phyloP scores from a whole-genome alignment of 192 early-diverging fungal species.

The Backusella parvicylindrica region DNA sequence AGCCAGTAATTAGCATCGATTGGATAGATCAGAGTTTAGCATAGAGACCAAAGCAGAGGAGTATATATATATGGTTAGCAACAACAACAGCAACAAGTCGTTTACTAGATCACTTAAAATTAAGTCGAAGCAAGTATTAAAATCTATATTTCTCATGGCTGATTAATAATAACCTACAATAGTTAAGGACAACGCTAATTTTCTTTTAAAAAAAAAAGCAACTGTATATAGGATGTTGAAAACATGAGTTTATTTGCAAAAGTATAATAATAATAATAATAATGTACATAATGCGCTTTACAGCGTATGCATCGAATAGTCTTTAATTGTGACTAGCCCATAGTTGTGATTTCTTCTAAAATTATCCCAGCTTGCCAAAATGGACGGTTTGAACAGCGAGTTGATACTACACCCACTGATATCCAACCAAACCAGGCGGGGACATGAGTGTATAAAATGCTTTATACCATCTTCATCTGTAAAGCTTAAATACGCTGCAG shows the following conservation, averaged over 20 bases:
- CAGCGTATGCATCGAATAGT: neutral
- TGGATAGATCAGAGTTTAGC: no score
- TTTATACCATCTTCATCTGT: neutral
- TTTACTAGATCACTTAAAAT: no score
- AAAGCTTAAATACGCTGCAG: slow-evolving; percentile 9
- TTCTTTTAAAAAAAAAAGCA: no score
- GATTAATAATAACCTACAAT: no score
- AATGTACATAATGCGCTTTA: neutral
- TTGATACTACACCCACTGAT: slow-evolving; percentile 16
- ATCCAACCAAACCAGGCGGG: slow-evolving; percentile 2
- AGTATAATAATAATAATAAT: neutral
- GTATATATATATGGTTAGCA: no score
- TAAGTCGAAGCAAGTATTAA: no score
- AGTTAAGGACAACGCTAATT: no score
- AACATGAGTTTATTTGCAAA: neutral
- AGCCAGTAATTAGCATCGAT: no score
- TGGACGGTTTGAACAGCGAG: neutral
- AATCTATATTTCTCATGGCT: no score
- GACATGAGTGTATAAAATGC: neutral
- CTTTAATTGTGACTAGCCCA: neutral
- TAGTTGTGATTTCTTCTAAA: neutral
- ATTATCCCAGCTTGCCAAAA: neutral
- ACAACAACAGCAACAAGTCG: no score
- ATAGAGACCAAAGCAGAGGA: no score
- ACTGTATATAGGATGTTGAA: no score